Evolutionary conservation across 176 grass and related monocot species (phyloP).

Genomic region (Hyparrhenia diplandra): DNA sequence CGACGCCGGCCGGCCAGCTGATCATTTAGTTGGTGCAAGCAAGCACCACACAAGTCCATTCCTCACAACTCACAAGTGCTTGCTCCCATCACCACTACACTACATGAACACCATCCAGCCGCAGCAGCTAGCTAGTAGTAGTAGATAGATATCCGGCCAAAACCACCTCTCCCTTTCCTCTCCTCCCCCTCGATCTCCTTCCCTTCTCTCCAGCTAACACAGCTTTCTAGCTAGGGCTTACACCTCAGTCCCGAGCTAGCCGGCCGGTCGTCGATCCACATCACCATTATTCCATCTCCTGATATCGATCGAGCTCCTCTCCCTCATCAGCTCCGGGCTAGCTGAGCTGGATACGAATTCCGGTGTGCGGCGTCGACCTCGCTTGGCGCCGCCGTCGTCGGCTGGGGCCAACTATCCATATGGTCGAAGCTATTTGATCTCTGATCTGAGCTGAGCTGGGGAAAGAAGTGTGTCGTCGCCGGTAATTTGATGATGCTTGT

Average conservation of each 20-base stretch:
- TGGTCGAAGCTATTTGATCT: background rate
- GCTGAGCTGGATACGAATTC: background rate
- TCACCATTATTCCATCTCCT: background rate
- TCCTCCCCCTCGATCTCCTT: background rate
- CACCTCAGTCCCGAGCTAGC: background rate
- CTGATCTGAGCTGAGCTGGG: background rate
- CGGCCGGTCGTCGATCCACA: background rate
- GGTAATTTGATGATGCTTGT: background rate
- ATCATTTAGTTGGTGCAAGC: conserved; percentile 10
- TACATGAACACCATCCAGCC: background rate
- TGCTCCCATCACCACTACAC: background rate
- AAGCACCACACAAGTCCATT: conserved; percentile 1
- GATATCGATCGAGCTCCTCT: background rate
- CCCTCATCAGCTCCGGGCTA: background rate
- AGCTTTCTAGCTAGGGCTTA: conserved; percentile 16
- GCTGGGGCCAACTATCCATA: too few relatives aligned
- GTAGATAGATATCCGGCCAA: background rate
- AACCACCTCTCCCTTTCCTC: conserved; percentile 10
- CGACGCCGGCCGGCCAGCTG: background rate
- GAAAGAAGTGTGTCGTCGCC: background rate
- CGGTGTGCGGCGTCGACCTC: background rate
- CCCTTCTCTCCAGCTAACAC: background rate
- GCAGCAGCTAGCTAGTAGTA: background rate
- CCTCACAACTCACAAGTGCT: background rate
- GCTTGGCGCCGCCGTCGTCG: too few relatives aligned